Percentiles rank a stretch among this genome's conserved stretches.
phyloP scores from a whole-genome alignment of 2,329 filamentous ascomycete species.

The Chrysoporthe deuterocubensis region DNA sequence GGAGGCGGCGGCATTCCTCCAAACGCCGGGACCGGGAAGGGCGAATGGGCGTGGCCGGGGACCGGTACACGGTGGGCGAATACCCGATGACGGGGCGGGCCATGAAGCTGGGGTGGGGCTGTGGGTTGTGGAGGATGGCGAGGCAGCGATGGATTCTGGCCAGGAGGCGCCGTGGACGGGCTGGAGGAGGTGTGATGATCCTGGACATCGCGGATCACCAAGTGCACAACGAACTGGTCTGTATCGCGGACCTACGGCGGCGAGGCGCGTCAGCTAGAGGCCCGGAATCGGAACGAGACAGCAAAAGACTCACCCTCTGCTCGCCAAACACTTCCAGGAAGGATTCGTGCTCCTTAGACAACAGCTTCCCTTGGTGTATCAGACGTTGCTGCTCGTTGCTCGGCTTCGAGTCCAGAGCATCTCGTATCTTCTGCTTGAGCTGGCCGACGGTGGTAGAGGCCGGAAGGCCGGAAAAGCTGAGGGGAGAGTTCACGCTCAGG shows the following conservation, averaged over 20 bases:
- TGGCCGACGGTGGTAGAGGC: constrained; percentile 58
- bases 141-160: constrained; percentile 32
- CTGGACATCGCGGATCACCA: constrained; percentile 51
- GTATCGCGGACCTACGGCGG: constrained; percentile 45
- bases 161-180: constrained; percentile 30
- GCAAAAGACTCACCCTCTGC: constrained; percentile 49
- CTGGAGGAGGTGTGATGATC: constrained; percentile 37
- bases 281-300: neutral
- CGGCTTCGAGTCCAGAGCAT: constrained; percentile 53
- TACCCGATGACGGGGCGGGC: constrained; percentile 4
- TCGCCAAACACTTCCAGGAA: constrained; percentile 61
- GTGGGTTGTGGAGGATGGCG: constrained; percentile 22
- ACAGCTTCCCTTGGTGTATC: constrained; percentile 63
- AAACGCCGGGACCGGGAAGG: no score
- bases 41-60: no score
- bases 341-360: constrained; percentile 58
- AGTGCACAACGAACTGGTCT: constrained; percentile 57
- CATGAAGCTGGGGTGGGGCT: constrained; percentile 20
- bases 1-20: neutral
- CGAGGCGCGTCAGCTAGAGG: constrained; percentile 9
- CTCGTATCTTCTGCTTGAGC: constrained; percentile 62
- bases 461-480: constrained; percentile 54
- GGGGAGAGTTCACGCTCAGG: constrained; percentile 53
- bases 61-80: constrained; percentile 5
- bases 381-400: constrained; percentile 60